phyloP scores from a whole-genome alignment of 2,329 filamentous ascomycete species.

The Chrysoporthe austroafricana region DNA sequence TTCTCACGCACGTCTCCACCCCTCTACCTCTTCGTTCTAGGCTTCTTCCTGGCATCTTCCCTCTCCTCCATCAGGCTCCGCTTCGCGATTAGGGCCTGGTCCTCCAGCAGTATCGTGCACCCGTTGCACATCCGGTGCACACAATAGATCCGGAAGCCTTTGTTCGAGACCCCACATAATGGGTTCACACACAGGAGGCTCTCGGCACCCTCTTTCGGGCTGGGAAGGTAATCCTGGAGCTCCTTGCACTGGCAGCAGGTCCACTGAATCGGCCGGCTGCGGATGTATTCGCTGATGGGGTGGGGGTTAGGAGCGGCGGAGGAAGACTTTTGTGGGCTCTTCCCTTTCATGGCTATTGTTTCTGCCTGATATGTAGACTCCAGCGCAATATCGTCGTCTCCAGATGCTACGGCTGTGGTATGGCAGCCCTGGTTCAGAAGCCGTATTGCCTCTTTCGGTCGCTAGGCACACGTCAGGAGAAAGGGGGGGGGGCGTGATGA shows the following conservation, averaged over 20 bases:
- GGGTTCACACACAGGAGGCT: background rate
- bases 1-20: background rate
- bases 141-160: background rate
- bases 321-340: background rate
- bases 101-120: background rate
- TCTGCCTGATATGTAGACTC: background rate
- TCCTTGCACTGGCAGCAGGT: conserved; percentile 4
- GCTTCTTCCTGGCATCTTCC: background rate
- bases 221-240: conserved; percentile 5
- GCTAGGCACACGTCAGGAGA: background rate
- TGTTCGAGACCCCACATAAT: conserved; percentile 4
- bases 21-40: background rate
- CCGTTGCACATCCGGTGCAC: conserved; percentile 6
- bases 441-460: background rate
- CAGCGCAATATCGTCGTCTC: background rate
- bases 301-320: too few species aligned
- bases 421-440: background rate
- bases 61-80: background rate
- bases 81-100: background rate
- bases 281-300: background rate
- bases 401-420: background rate
- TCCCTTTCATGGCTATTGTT: background rate
- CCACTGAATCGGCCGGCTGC: conserved; percentile 3
- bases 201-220: background rate
- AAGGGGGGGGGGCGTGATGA: background rate